Evolutionary conservation across 2,329 filamentous ascomycete species (phyloP), one percentile per base, ranked within the genome.

Genomic region (Microascus cirrosus): DNA sequence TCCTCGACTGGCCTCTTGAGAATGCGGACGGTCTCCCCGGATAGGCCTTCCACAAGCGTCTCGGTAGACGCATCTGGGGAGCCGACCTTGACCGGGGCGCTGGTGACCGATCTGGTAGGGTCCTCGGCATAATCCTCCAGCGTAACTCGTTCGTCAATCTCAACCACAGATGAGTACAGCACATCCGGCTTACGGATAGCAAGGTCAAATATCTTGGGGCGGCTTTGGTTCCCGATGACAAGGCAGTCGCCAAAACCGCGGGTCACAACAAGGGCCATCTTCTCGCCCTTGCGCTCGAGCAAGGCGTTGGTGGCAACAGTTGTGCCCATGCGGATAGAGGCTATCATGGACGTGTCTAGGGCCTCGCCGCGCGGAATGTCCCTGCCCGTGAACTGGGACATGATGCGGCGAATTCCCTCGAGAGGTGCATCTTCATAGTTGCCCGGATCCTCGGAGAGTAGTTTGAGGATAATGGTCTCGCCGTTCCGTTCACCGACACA

Each of bases 281-380:
- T 84, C 73, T 95, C 91, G 54, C 92, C 92, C 71, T 96, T 96
- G 59, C 92, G 79, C 71, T 96, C 92, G 2, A 96, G 78, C 58
- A 96, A 73, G 0, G 92, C 92, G 70, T 96, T 96, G 0, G 92
- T 96, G 11, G 92, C 92, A 13, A 96, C 91, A 0, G 92, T 96
- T 1, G 92, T 96, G 52, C 92, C 92, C 92, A 96, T 96, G 54
- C 92, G 86, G 68, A 96, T 96, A 58, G 88, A 91, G 64, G 94
- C 89, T 64, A 96, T 95, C 66, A 85, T 74, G 20, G 84, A 82
- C 1, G 91, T 96, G 69, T 96, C 90, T 10, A 96, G 75, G 1
- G 87, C 76, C 68, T 91, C 77, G 28, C 90, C 90, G 54, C 91
- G 84, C 3, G 89, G 89, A 52, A 95, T 91, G 4, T 93, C 85